Base-by-base conservation (phyloP, 305 asterid genomes). In the Fraxinus xanthoxyloides region DNA sequence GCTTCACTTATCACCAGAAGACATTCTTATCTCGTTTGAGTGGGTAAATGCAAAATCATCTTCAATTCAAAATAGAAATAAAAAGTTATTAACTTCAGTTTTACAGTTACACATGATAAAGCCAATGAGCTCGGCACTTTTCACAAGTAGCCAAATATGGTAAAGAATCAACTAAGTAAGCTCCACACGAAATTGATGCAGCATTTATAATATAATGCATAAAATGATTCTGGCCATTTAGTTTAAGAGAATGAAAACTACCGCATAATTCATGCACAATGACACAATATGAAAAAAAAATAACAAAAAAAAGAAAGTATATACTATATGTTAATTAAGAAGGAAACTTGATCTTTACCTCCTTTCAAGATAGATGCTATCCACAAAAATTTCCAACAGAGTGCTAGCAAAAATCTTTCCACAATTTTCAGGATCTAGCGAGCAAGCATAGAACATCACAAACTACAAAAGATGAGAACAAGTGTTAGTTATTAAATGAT, bases 401-500 rank as follows among this genome's bases (percentile, higher is more conserved):
- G 80, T 69, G 56, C 73, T 78, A 46, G 87, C 89, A 86, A 96
- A 94, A 83, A 80, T 84, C 81, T 81, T 83, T 63, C 99, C 99
- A 36, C 99, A 94, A 77, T 77, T 80, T 51, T 90, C 97, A 77
- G 99, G 98, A 88, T 96, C 99, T 86, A 96, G 89, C 7, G 99
- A 93, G 90, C 99, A 93, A 78, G 96, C 96, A 85, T 96, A 96
- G 89, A 94, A 96, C 88, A 94, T 85, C 83, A 96, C 90, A 89
- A 96, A 96, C 99, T 96, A 91, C 91, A 89, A 87, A 77, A 81
- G 74, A 78, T 12, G 75, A 36, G 61, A 75, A 63, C 21, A 35
- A 78, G 65, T 6, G 1, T 54, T 35, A 67, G 51, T 23, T 56
- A 79, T 17, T 21, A 75, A 70, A 65, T 13, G 38, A 79, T 3